Percentiles rank a stretch among this genome's conserved stretches.
These are phyloP conservation scores for Cicer pinnatifidum DNA, from an alignment of 306 rosid genomes.

Conservation along the genomic window DNA sequence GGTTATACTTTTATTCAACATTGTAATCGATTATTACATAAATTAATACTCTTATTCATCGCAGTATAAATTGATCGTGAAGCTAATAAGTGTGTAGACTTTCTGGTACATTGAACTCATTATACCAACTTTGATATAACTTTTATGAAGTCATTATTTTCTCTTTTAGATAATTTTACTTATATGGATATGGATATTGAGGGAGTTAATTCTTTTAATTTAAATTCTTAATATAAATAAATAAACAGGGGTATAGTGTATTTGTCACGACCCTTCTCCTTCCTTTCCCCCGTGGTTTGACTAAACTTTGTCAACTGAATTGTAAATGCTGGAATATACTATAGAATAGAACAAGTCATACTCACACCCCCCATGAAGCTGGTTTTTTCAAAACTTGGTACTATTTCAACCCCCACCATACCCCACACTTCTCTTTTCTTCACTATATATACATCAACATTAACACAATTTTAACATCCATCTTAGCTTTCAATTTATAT, in stretches of 20 bases:
- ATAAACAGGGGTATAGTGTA: neutral
- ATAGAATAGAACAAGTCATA: constrained; percentile 28
- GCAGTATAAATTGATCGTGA: too few species aligned
- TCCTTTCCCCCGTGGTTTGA: constrained; percentile 19
- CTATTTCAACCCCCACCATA: constrained; percentile 42
- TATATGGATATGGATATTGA: too few species aligned
- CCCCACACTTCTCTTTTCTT: constrained; percentile 33
- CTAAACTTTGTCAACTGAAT: constrained; percentile 62
- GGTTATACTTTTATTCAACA: too few species aligned
- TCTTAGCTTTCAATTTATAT: neutral
- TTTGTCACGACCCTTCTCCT: constrained; percentile 28
- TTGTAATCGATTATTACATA: too few species aligned
- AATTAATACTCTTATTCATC: too few species aligned
- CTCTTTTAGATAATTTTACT: too few species aligned
- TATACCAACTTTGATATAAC: too few species aligned
- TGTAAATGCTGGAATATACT: constrained; percentile 22
- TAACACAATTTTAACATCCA: constrained; percentile 26
- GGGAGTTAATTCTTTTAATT: too few species aligned
- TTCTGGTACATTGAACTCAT: too few species aligned
- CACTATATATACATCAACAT: constrained; percentile 46
- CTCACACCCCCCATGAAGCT: constrained; percentile 46
- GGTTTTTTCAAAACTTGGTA: constrained; percentile 56
- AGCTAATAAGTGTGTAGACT: too few species aligned
- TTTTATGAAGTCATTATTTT: too few species aligned
- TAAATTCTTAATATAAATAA: too few species aligned